These are phyloP conservation scores for Syzygium aromaticum DNA, from an alignment of 345 rosid genomes.

Conservation along the genomic window DNA sequence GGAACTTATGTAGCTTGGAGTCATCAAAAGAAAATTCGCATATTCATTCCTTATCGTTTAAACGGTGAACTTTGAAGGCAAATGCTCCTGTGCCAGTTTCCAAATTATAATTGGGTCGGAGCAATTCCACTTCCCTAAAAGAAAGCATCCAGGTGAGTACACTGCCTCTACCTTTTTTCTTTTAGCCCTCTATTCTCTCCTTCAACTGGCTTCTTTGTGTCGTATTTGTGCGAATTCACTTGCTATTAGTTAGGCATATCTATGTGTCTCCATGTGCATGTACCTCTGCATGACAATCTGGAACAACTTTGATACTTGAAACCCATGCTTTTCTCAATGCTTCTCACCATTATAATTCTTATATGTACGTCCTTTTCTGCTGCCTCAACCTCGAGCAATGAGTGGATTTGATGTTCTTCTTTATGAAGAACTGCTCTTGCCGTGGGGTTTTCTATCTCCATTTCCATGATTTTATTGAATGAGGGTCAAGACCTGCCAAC, in stretches of 20 bases:
- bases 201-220: neutral
- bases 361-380: neutral
- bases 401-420: neutral
- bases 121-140: neutral
- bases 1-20: conserved; percentile 56
- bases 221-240: neutral
- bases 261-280: neutral
- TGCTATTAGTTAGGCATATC: neutral
- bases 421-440: neutral
- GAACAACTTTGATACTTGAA: neutral
- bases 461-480: neutral
- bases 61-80: neutral
- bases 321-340: neutral
- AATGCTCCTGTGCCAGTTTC: neutral
- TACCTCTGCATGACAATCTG: neutral
- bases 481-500: neutral
- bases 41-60: neutral
- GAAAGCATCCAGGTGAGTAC: neutral
- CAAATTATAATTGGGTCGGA: neutral
- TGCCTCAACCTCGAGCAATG: neutral
- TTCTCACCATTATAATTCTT: neutral
- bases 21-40: neutral
- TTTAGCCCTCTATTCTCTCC: neutral
- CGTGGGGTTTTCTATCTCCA: neutral
- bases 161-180: neutral